A percentile compares a stretch with the other conserved stretches of the same genome.
These are phyloP conservation scores for Diospyros lotus DNA, from an alignment of 148 eudicot species.

Conservation along the genomic window DNA sequence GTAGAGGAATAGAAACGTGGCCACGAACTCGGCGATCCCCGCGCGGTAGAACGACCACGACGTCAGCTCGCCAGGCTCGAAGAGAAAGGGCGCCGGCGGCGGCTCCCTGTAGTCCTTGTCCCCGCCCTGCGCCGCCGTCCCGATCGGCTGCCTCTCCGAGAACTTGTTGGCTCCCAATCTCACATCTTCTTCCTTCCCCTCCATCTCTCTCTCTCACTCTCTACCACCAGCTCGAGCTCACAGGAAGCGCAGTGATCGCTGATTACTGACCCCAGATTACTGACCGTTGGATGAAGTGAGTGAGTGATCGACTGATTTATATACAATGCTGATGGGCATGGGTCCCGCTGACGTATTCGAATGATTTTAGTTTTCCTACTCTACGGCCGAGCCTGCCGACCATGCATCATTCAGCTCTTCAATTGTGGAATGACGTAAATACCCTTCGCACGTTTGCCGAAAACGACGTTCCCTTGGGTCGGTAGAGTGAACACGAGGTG, in stretches of 20 bases:
- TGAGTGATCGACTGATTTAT: not conserved
- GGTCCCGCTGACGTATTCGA: no score
- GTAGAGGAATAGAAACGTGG: slow-evolving; percentile 50
- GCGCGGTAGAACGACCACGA: slow-evolving; percentile 60
- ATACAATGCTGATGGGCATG: not conserved
- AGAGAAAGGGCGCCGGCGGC: slow-evolving; percentile 45
- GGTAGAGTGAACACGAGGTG: no score
- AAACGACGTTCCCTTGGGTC: no score
- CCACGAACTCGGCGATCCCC: slow-evolving; percentile 55
- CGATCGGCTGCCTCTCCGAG: slow-evolving; percentile 27
- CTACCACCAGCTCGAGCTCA: not conserved
- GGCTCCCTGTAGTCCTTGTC: slow-evolving; percentile 33
- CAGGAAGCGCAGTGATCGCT: not conserved
- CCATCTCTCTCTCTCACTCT: slow-evolving; percentile 20
- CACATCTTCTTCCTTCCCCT: slow-evolving; percentile 29
- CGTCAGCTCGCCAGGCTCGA: slow-evolving; percentile 44
- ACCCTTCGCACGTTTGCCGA: no score
- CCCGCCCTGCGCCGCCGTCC: slow-evolving; percentile 28
- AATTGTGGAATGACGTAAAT: no score
- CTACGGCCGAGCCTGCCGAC: no score
- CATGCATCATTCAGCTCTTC: no score
- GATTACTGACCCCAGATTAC: not conserved
- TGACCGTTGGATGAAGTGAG: not conserved
- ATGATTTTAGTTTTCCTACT: no score
- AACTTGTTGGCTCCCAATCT: slow-evolving; percentile 23